Conservation (phyloP, 371 early-diverging fungal species). For the Rhizopus microsporus region DNA sequence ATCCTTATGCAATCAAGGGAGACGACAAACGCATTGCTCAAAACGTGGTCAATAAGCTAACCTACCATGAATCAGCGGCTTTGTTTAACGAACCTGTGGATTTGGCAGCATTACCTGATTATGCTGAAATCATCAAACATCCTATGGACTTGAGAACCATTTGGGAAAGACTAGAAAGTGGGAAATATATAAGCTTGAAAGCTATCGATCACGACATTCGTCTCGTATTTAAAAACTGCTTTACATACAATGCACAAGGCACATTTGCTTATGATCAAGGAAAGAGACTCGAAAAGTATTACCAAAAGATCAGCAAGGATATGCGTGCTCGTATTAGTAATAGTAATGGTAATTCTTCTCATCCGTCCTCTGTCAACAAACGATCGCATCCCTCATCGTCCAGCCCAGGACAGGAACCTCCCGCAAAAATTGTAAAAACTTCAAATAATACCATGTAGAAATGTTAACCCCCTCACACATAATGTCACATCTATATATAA, state of each 20-base stretch:
- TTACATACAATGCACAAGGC: slow-evolving; percentile 82
- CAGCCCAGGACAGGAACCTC: not conserved
- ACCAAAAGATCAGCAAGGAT: slow-evolving; percentile 62
- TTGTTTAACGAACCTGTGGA: slow-evolving; percentile 91
- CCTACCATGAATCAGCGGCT: slow-evolving; percentile 37
- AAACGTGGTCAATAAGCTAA: slow-evolving; percentile 42
- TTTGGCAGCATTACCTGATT: slow-evolving; percentile 85
- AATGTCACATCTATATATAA: too few relatives aligned
- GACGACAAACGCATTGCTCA: slow-evolving; percentile 39
- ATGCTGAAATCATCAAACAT: slow-evolving; percentile 78
- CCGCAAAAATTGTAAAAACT: slow-evolving; percentile 1
- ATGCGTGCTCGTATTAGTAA: slow-evolving; percentile 23
- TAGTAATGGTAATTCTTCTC: not conserved
- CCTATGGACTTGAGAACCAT: slow-evolving; percentile 98
- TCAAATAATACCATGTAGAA: not conserved
- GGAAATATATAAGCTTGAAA: slow-evolving; percentile 47
- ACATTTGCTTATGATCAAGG: slow-evolving; percentile 83
- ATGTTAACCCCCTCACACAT: not conserved
- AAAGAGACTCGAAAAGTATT: slow-evolving; percentile 61
- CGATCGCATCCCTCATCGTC: slow-evolving; percentile 1
- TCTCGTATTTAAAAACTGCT: slow-evolving; percentile 86
- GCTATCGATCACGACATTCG: slow-evolving; percentile 62
- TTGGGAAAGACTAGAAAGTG: slow-evolving; percentile 70
- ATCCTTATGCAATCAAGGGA: slow-evolving; percentile 35
- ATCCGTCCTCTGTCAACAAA: not conserved